Evolutionary conservation across 2,329 filamentous ascomycete genomes (phyloP), one percentile per base, ranked within the genome.

Genomic region (Ophiosphaerella korrae): DNA sequence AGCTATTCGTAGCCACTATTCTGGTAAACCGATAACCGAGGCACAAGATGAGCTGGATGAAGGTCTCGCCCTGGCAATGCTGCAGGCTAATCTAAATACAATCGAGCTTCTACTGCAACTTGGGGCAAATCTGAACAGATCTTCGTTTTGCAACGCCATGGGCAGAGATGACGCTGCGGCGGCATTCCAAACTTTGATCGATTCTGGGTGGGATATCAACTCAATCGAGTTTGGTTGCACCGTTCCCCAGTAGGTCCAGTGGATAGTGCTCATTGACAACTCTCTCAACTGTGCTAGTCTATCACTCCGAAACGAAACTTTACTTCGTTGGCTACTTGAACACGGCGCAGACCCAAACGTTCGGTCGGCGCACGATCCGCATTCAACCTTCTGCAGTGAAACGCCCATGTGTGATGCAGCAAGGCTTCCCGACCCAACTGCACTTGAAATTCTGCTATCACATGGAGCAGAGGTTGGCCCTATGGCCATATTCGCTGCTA

Each of bases 161-260:
- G 18, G 5, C 18, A 48, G 44, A 45, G 37, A 37, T 14, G 45
- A 55, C 12, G 37, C 42, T 18, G 18, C 18, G 18, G 29, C 13
- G 8, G 13, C 50, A 3, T 41, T 49, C 9, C 42, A 55, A 26
- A 11, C 36, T 7, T 16, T 55, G 5, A 33, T 49, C 11, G 42
- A 55, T 9, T 18, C 37, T 32, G 52, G 52, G 5, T 55, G 44
- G 48, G 41, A 55, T 18, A 52, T 55, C 9, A 43, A 55, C 26
- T 52, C 48, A 8, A 52, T 45, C 3, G 26, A 55, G 24, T 43
- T 32, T 18, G 37, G 26, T 2, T 3, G 2, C 7, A 9, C 48
- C 13, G 31, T 44, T 40, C 14, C 51, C 5, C 24, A 23, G 47
- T 55, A 16, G 38, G 51, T 39, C 18, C 2, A 5, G 13, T 2